Evolutionary conservation across 768 basidiomycete genomes (phyloP), one percentile per base, ranked within the genome.

Genomic region (Podaxis sp.): DNA sequence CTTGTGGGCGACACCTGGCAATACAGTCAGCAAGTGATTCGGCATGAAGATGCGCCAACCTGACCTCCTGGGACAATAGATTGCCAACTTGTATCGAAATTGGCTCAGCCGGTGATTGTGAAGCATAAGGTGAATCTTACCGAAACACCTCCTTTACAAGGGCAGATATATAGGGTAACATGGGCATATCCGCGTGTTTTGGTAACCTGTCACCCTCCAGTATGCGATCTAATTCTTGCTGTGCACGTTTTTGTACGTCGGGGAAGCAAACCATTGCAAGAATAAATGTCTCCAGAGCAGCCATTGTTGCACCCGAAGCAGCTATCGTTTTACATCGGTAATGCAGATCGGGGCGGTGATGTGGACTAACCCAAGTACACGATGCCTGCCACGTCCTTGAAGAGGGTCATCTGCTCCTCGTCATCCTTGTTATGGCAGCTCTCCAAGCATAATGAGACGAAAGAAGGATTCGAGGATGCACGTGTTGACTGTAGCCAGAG

Each of bases 361-460:
- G 28, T 40, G 38, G 28, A 61, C 64, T 26, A 22, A 78, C 79
- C 79, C n/a, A 75, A 68, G 57, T 79, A 82, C 4, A 76, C 73
- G 44, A 79, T 73, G 2, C 74, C 78, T 24, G 79, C 79, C 51
- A 76, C 79, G 44, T 78, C 77, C 66, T 69, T 36, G 63, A 56
- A 33, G 61, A 52, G 64, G 59, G 67, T 42, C 64, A 65, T 13
- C 52, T 39, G 39, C 15, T 33, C 26, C 57, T 55, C 54, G 13
- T 53, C 28, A 1, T 26, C 38, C 17, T 61, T 40, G 3, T 64
- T 61, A 19, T 66, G 61, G 17, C 64, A 48, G 17, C 40, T 53
- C 11, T 63, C 60, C 13, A 70, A 55, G 13, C 59, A 68, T 22
- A 64, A 52, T 13, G 68, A 68, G 11, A 63, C 61, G 36, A 69